These are phyloP conservation scores for Leccinum subgranulosum DNA, from an alignment of 768 basidiomycete genomes.

Conservation along the genomic window DNA sequence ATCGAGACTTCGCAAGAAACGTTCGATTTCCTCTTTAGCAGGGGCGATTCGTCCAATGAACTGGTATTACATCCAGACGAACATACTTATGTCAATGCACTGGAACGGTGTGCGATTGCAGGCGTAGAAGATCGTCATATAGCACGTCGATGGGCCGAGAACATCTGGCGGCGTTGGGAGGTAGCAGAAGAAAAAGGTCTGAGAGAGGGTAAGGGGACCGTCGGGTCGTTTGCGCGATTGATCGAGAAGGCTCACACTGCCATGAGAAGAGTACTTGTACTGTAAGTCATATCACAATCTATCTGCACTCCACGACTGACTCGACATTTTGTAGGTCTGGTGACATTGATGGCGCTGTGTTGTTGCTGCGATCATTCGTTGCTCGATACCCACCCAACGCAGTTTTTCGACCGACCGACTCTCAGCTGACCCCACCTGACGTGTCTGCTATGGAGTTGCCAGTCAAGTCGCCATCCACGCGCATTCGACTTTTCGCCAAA, in stretches of 20 bases:
- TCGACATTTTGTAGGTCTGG: conserved; percentile 37
- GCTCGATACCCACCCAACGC: conserved; percentile 58
- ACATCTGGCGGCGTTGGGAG: conserved; percentile 68
- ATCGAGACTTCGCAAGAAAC: conserved; percentile 46
- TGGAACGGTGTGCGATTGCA: conserved; percentile 59
- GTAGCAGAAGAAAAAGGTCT: conserved; percentile 40
- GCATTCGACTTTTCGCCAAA: conserved; percentile 33
- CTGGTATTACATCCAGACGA: conserved; percentile 44
- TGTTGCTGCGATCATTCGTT: conserved; percentile 59
- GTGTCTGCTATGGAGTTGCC: not conserved
- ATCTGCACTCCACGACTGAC: conserved; percentile 1
- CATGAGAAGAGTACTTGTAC: conserved; percentile 59
- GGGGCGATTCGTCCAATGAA: conserved; percentile 15
- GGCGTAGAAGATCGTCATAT: conserved; percentile 42
- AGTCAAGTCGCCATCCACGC: not conserved
- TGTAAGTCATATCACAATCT: conserved; percentile 44
- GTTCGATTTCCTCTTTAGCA: conserved; percentile 51
- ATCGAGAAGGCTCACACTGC: conserved; percentile 69
- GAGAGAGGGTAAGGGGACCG: conserved; percentile 21
- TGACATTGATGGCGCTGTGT: conserved; percentile 50
- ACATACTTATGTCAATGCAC: conserved; percentile 57
- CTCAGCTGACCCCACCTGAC: not conserved
- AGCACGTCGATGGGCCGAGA: conserved; percentile 52
- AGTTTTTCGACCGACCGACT: conserved; percentile 37
- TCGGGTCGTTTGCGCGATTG: conserved; percentile 38